Evolutionary conservation across 176 grass and related monocot genomes (phyloP).

Genomic region (Themeda triandra): DNA sequence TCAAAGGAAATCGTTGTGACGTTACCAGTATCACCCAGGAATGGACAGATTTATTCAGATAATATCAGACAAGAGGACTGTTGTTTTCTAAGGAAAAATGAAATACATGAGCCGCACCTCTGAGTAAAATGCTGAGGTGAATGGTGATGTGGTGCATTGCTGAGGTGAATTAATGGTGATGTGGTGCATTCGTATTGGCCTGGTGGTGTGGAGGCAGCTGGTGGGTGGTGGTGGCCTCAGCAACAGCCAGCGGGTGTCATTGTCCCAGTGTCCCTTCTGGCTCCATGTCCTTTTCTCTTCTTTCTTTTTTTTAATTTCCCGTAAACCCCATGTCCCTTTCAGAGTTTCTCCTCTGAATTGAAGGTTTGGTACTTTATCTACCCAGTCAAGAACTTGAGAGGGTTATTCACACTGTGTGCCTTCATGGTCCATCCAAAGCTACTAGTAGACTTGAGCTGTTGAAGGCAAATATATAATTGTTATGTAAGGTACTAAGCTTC

Average conservation of each 20-base stretch:
- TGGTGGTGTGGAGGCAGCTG: not conserved
- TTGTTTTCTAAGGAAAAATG: not conserved
- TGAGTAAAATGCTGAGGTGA: not conserved
- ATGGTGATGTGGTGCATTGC: not conserved
- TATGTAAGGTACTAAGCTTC: not conserved
- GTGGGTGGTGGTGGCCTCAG: too few species aligned
- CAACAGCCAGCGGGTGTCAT: not conserved
- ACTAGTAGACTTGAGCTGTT: not conserved
- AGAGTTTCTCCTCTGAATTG: not conserved
- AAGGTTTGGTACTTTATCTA: not conserved
- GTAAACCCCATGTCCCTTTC: not conserved
- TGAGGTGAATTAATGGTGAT: constrained; percentile 4
- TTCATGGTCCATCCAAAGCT: not conserved
- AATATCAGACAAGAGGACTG: not conserved
- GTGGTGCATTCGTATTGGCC: not conserved
- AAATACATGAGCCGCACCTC: not conserved
- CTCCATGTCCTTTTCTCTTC: not conserved
- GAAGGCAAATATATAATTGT: not conserved
- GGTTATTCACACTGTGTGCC: not conserved
- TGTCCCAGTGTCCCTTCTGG: not conserved
- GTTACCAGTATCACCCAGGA: not conserved
- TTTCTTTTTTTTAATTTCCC: not conserved
- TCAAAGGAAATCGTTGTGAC: not conserved
- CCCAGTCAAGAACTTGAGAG: not conserved
- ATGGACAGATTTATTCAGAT: not conserved